These are phyloP conservation scores for Apiotrichum sp. DNA, from an alignment of 1,284 basidiomycete species.

Conservation along the genomic window DNA sequence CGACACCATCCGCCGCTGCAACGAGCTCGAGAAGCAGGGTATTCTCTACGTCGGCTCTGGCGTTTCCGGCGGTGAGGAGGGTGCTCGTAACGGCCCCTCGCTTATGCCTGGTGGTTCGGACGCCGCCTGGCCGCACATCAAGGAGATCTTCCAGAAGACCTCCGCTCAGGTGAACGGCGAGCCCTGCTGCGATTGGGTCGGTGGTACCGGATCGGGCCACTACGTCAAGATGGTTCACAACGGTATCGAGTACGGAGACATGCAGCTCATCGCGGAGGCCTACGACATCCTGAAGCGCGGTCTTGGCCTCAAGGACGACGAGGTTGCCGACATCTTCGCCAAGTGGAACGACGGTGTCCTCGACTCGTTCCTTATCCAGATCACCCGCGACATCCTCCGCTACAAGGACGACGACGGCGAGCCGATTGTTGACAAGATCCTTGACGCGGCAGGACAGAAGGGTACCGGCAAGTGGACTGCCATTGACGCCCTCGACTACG, in stretches of 20 bases:
- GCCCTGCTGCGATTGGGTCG: constrained; percentile 99
- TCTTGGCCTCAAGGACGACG: constrained; percentile 72
- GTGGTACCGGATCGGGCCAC: constrained; percentile 95
- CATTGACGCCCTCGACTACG: constrained; percentile 93
- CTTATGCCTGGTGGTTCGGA: constrained; percentile 98
- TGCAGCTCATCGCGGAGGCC: constrained; percentile 98
- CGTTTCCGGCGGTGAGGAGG: constrained; percentile 99
- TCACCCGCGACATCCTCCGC: constrained; percentile 89
- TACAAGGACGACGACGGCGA: constrained; percentile 89
- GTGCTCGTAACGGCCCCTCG: constrained; percentile 93
- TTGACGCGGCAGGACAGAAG: constrained; percentile 96
- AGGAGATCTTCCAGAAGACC: constrained; percentile 98
- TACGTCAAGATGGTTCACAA: constrained; percentile 61
- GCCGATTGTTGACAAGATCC: constrained; percentile 87
- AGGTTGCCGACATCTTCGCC: constrained; percentile 82
- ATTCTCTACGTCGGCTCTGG: constrained; percentile 96
- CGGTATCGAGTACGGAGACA: constrained; percentile 98
- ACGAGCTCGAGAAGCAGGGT: constrained; percentile 90
- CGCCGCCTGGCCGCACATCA: constrained; percentile 92
- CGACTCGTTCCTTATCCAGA: constrained; percentile 98
- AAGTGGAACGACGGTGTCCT: constrained; percentile 99
- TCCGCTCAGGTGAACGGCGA: constrained; percentile 92
- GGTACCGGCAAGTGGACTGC: constrained; percentile 99
- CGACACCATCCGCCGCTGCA: constrained; percentile 88
- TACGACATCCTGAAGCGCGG: constrained; percentile 98